phyloP scores from a whole-genome alignment of 2,329 filamentous ascomycete genomes.

The Fusarium pininemorale region DNA sequence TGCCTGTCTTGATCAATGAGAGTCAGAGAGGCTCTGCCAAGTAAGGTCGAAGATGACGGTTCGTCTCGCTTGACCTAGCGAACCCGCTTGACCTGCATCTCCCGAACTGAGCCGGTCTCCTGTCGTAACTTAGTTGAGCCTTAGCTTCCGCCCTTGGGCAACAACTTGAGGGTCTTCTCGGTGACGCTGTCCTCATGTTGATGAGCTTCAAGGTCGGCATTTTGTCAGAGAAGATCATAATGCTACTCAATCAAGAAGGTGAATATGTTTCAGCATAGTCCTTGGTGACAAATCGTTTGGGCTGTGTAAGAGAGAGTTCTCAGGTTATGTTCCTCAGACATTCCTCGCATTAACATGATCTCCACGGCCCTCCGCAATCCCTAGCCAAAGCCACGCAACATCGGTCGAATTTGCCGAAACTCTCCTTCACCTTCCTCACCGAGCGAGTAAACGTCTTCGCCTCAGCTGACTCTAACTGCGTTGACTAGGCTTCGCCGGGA shows the following conservation, averaged over 20 bases:
- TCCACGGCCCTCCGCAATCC: conserved; percentile 9
- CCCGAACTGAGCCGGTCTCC: conserved; percentile 23
- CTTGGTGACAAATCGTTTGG: background rate
- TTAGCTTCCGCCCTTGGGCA: conserved; percentile 33
- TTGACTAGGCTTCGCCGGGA: conserved; percentile 18
- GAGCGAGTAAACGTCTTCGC: conserved; percentile 20
- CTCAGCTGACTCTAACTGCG: conserved; percentile 37
- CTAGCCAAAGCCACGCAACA: conserved; percentile 10
- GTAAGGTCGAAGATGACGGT: conserved; percentile 11
- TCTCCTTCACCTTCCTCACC: conserved; percentile 12
- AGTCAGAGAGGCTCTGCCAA: conserved; percentile 13
- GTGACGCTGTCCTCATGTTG: background rate
- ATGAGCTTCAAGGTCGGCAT: background rate
- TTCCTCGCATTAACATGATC: background rate
- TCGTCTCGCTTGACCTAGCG: conserved; percentile 24
- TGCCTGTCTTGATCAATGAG: background rate
- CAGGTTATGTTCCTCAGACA: background rate
- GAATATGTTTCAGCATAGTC: background rate
- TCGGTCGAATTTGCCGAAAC: conserved; percentile 7
- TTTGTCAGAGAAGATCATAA: background rate
- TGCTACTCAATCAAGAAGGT: background rate
- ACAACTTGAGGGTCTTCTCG: conserved; percentile 21
- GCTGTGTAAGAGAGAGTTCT: background rate
- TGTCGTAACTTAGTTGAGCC: conserved; percentile 20
- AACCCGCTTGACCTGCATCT: conserved; percentile 37